phyloP scores from a whole-genome alignment of 78 protist species.

The Reticulomyxa filosa region DNA sequence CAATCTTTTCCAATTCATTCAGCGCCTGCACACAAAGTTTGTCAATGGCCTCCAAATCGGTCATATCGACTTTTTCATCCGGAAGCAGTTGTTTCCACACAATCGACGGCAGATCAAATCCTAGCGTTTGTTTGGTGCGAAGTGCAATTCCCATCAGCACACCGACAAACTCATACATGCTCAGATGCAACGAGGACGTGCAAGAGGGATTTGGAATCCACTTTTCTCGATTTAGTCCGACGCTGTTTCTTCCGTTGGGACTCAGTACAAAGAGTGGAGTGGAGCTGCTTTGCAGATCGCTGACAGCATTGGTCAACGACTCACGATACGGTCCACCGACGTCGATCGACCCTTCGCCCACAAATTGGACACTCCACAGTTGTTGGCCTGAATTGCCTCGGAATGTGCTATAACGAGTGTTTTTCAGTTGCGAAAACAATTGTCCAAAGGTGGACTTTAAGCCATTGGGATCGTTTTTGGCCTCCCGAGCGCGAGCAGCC shows the following conservation, averaged over 20 bases:
- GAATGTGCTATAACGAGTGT: not conserved
- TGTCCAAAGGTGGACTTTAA: slow-evolving; percentile 1
- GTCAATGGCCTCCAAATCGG: not conserved
- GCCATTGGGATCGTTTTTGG: too few species aligned
- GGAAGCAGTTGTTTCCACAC: slow-evolving; percentile 28
- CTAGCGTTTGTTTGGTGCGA: slow-evolving; percentile 1
- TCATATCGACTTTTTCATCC: too few species aligned
- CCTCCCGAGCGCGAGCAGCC: too few species aligned
- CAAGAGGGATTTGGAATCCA: slow-evolving; percentile 21
- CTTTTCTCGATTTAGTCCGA: slow-evolving; percentile 22
- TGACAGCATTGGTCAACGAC: not conserved
- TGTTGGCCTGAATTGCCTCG: too few species aligned
- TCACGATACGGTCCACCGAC: slow-evolving; percentile 32
- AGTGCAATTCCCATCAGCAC: slow-evolving; percentile 20
- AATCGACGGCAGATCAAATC: slow-evolving; percentile 20
- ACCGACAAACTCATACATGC: slow-evolving; percentile 19
- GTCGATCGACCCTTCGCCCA: slow-evolving; percentile 24
- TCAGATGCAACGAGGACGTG: not conserved
- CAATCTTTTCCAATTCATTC: not conserved
- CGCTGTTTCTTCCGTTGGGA: slow-evolving; percentile 16
- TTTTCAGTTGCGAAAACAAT: not conserved
- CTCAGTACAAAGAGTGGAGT: slow-evolving; percentile 15
- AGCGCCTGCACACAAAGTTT: not conserved
- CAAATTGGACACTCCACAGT: slow-evolving; percentile 7
- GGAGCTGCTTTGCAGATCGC: slow-evolving; percentile 15